Percentiles rank a stretch among this genome's conserved stretches.
phyloP scores from a whole-genome alignment of 2,329 filamentous ascomycete genomes.

The Elsinoe fawcettii region DNA sequence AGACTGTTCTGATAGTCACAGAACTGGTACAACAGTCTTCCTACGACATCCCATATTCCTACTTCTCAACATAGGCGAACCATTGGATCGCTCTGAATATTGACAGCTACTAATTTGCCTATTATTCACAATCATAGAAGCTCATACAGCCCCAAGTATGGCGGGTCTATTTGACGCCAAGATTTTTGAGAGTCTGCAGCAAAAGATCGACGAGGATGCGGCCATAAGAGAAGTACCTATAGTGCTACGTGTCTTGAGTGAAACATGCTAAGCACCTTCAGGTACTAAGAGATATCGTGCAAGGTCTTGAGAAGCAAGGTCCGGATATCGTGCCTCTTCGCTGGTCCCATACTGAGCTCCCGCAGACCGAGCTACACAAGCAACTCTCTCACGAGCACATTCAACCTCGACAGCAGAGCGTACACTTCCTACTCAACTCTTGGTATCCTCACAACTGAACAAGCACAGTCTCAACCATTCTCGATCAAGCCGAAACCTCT shows the following conservation, averaged over 20 bases:
- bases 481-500: conserved; percentile 60
- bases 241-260: conserved; percentile 16
- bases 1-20: too few species aligned
- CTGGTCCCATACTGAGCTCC: conserved; percentile 9
- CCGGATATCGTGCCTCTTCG: background rate
- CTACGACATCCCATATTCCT: background rate
- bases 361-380: conserved; percentile 65
- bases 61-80: too few species aligned
- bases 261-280: conserved; percentile 27
- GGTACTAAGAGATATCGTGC: conserved; percentile 71
- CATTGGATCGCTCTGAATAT: too few species aligned
- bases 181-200: conserved; percentile 81
- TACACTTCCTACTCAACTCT: conserved; percentile 33
- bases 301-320: conserved; percentile 72
- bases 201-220: conserved; percentile 81
- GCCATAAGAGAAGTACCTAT: conserved; percentile 61
- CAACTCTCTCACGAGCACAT: conserved; percentile 80
- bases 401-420: conserved; percentile 64
- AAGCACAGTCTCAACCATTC: conserved; percentile 55
- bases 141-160: background rate
- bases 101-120: too few species aligned
- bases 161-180: conserved; percentile 60
- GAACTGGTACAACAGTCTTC: too few species aligned
- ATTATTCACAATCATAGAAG: background rate
- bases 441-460: background rate